A percentile compares a stretch with the other conserved stretches of the same genome.
phyloP scores from a whole-genome alignment of 768 basidiomycete genomes.

The Austroboletus eburneus region DNA sequence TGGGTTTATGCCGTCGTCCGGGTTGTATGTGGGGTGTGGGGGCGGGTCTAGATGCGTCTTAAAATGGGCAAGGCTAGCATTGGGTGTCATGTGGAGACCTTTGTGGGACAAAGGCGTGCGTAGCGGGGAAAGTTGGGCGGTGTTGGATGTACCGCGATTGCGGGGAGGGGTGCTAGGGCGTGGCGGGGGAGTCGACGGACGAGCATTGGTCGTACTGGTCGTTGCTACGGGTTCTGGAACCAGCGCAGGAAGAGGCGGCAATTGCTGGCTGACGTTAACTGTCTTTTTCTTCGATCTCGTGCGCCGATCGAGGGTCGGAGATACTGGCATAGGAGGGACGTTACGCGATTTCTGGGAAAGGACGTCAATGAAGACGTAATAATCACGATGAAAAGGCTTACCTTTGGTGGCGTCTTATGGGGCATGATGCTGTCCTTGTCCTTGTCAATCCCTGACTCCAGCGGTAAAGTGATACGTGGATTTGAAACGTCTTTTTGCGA shows the following conservation, averaged over 20 bases:
- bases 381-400: neutral
- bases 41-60: constrained; percentile 68
- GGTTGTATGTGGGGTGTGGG: constrained; percentile 32
- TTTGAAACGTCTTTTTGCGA: constrained; percentile 15
- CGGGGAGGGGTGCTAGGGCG: constrained; percentile 39
- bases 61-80: constrained; percentile 61
- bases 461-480: constrained; percentile 15
- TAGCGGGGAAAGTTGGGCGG: constrained; percentile 50
- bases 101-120: constrained; percentile 68
- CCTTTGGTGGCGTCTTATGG: constrained; percentile 30
- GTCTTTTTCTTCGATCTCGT: constrained; percentile 20
- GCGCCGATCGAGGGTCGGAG: constrained; percentile 43
- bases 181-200: constrained; percentile 34
- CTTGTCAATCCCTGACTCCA: constrained; percentile 9
- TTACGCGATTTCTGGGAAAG: constrained; percentile 32
- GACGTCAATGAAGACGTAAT: neutral
- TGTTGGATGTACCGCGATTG: constrained; percentile 17
- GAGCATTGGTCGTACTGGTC: constrained; percentile 14
- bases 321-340: constrained; percentile 42
- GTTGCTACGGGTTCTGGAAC: constrained; percentile 22
- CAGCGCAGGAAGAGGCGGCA: constrained; percentile 20
- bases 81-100: constrained; percentile 68
- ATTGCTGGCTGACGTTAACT: constrained; percentile 9
- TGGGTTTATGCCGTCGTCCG: constrained; percentile 32
- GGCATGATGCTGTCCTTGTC: constrained; percentile 12